Evolutionary conservation across 345 rosid genomes (phyloP), one percentile per base, ranked within the genome.

Genomic region (Gossypium sturtianum): DNA sequence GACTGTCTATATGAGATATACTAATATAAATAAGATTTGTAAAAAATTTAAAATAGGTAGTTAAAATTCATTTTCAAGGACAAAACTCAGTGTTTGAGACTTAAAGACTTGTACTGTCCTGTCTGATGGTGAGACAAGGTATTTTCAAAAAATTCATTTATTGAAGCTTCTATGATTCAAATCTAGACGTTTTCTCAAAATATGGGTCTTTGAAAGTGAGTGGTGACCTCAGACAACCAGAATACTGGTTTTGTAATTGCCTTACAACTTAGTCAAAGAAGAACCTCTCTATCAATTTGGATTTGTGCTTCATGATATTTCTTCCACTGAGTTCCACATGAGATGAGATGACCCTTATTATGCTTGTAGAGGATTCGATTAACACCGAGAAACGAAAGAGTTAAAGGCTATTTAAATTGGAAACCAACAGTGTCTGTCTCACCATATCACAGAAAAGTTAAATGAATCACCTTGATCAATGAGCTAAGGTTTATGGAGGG

Each of bases 381-480:
- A 43, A 19, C 17, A 19, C 51, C 22, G 52, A 19, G 69, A 65
- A 43, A 22, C 27, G 16, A 65, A 43, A 43, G 48, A 2, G 3
- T 43, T 44, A 43, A n/a, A 19, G 52, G 70, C 70, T 52, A 65
- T 65, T 65, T 65, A 44, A 43, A 19, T 43, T 65, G 52, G 70
- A 65, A 27, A 44, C 27, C 52, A 34, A 20, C 52, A 65, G 45
- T 63, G 20, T 62, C 9, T 44, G 70, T 65, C 52, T 65, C 52
- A 44, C 51, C 52, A 65, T 65, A 43, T 41, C 10, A 19, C 4
- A 44, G 29, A 45, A 19, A 65, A 65, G 29, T 43, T 19, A 19
- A 7, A 43, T 44, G 70, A 44, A 44, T 64, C 23, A 17, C 49
- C 49, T 64, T 64, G 51, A 65, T 65, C 29, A 43, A 43, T 65